Conservation (phyloP, 192 early-diverging fungal genomes). For the Diversispora epigaea region DNA sequence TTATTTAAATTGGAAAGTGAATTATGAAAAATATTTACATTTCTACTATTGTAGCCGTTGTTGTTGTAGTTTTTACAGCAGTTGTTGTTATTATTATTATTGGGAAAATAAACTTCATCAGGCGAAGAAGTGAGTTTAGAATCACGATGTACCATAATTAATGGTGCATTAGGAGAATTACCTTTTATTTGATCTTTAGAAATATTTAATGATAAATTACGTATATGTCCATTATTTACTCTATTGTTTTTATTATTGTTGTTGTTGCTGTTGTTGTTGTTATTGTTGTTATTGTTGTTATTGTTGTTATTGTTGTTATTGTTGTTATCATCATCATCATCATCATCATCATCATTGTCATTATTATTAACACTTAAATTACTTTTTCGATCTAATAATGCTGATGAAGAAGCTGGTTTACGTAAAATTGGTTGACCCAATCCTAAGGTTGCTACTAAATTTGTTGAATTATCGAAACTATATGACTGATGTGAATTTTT, state of each 20-base stretch:
- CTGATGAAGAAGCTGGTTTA: constrained; percentile 28
- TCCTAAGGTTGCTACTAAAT: constrained; percentile 15
- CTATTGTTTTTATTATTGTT: not conserved
- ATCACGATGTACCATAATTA: constrained; percentile 32
- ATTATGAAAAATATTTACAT: not conserved
- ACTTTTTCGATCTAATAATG: not conserved
- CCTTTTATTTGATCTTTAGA: not conserved
- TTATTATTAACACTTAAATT: not conserved
- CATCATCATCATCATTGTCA: not conserved
- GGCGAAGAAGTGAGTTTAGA: constrained; percentile 16
- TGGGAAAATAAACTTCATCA: constrained; percentile 9
- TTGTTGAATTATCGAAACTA: constrained; percentile 6
- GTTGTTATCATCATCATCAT: not conserved
- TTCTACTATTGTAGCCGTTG: not conserved
- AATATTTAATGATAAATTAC: constrained; percentile 18
- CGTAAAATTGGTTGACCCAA: constrained; percentile 30
- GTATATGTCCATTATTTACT: not conserved
- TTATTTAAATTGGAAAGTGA: too few species aligned
- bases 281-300: not conserved
- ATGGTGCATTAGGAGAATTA: not conserved
- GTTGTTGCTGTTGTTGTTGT: not conserved
- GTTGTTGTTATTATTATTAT: not conserved
- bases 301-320: not conserved
- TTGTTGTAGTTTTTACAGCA: not conserved
- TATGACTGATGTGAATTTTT: not conserved